Percentiles rank a stretch among this genome's conserved stretches.
Conservation (phyloP, 1,284 basidiomycete species). For the Apiotrichum veenhuisii region DNA sequence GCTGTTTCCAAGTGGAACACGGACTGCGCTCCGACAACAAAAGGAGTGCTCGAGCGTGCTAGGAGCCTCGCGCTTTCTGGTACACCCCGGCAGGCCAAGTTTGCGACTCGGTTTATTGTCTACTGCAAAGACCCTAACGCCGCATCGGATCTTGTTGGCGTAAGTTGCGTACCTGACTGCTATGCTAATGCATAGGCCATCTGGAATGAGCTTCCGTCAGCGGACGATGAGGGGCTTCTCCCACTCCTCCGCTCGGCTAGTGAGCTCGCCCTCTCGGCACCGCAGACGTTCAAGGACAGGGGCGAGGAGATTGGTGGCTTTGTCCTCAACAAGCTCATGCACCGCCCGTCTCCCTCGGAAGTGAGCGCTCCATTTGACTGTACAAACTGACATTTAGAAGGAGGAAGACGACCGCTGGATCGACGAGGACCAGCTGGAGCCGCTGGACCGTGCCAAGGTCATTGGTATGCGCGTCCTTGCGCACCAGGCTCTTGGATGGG, state of each 20-base stretch:
- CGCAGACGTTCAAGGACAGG: constrained; percentile 69
- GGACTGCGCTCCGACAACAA: constrained; percentile 60
- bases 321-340: constrained; percentile 68
- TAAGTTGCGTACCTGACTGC: constrained; percentile 45
- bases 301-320: constrained; percentile 69
- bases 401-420: constrained; percentile 61
- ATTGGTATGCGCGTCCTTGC: constrained; percentile 72
- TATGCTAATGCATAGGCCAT: constrained; percentile 15
- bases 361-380: constrained; percentile 45
- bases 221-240: constrained; percentile 58
- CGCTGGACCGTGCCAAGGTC: constrained; percentile 60
- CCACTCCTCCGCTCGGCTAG: constrained; percentile 68
- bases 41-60: constrained; percentile 63
- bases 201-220: constrained; percentile 58
- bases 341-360: constrained; percentile 55
- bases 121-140: constrained; percentile 58
- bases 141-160: constrained; percentile 62
- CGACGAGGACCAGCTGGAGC: constrained; percentile 59
- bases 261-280: constrained; percentile 67
- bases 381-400: background rate
- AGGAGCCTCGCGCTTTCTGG: constrained; percentile 61
- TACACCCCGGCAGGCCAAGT: constrained; percentile 73
- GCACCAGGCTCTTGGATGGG: constrained; percentile 70
- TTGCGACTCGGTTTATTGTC: constrained; percentile 74
- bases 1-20: constrained; percentile 62